Evolutionary conservation across 2,329 filamentous ascomycete genomes (phyloP).

Genomic region (Cylindrodendrum hubeiense): DNA sequence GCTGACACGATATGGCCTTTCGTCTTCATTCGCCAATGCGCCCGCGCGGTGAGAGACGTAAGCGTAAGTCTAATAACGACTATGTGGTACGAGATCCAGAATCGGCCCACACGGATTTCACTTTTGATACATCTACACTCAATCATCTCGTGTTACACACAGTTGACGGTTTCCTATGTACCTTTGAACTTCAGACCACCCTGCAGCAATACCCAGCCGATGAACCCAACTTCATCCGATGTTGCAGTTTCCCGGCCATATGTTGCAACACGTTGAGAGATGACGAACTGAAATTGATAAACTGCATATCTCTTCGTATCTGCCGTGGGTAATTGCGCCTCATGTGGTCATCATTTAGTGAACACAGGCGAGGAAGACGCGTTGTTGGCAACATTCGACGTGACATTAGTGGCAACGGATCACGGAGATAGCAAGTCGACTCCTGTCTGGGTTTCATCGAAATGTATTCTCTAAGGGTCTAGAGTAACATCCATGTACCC

Average conservation of each 20-base stretch:
- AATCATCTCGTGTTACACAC: neutral
- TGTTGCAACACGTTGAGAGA: too few species aligned
- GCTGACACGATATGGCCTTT: neutral
- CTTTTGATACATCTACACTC: neutral
- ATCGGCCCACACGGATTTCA: neutral
- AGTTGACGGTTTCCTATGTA: neutral
- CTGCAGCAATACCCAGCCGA: neutral
- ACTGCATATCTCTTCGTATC: neutral
- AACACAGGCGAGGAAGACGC: neutral
- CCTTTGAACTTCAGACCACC: too few species aligned
- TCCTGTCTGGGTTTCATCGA: neutral
- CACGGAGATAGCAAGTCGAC: neutral
- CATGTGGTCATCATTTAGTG: conserved; percentile 1
- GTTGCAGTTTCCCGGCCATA: neutral
- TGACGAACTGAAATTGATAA: neutral
- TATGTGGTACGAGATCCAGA: neutral
- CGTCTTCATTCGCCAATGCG: neutral
- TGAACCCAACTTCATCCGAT: neutral
- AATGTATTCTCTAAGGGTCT: neutral
- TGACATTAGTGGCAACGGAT: neutral
- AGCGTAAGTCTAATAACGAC: neutral
- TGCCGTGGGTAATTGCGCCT: neutral
- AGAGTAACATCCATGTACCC: neutral
- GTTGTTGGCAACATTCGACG: neutral
- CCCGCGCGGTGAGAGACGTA: neutral